Base-by-base conservation (phyloP, 2,329 filamentous ascomycete genomes). In the Diplodia intermedia region DNA sequence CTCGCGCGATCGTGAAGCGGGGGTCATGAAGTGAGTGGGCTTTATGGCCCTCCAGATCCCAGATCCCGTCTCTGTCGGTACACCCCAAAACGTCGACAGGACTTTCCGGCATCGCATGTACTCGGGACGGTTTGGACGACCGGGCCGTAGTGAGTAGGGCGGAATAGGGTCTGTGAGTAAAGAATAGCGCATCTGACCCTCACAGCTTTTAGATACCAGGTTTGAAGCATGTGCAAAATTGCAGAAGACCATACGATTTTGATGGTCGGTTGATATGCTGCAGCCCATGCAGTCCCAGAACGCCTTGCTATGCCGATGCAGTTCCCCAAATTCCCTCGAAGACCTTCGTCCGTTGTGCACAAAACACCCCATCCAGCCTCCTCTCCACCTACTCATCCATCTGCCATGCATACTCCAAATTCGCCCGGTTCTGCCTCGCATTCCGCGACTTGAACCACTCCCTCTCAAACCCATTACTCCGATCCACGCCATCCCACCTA, bases 401-500 rank as follows among this genome's bases (percentile, higher is more conserved):
- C 83, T 97, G 92, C 95, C 94, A 99, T 38, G 91, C 89, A 79
- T 97, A 98, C 74, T 94, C 89, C 75, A 98, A 79, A 38, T 90
- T 90, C 79, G 91, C 91, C 73, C 91, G 88, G 77, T 93, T 89
- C 74, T 89, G 88, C 72, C 87, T 87, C 72, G 88, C 84, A 78
- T 97, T 97, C 72, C 94, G 83, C 2, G 93, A 92, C 77, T 91
- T 93, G 81, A 98, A 98, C 82, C 94, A 91, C 76, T 97, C 90
- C 70, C 88, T 91, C 82, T 99, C 95, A 77, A 97, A 98, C 0
- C 94, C 94, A 80, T 93, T 99, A 23, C 92, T 86, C 71, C 95
- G 86, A 83, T 99, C 95, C 20, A 99, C 95, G 6, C 96, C 95
- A 83, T 99, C 95, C 95, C 95, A 99, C 71, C 92, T 85, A 82